Evolutionary conservation across 2,329 filamentous ascomycete genomes (phyloP).

Genomic region (Claviceps capensis): DNA sequence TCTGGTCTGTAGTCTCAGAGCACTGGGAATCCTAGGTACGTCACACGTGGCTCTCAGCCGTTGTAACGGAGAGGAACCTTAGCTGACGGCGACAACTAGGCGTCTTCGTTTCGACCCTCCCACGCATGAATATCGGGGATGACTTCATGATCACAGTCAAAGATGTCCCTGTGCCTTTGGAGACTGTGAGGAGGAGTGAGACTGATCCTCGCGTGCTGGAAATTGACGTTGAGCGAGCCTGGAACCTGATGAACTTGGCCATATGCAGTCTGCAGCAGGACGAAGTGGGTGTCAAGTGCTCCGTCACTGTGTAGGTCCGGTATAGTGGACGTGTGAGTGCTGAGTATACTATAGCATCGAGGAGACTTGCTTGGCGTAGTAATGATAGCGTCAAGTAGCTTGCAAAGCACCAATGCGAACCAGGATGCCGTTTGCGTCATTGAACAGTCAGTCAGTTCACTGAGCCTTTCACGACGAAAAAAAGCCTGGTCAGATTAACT

Average conservation of each 20-base stretch:
- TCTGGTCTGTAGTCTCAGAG: slow-evolving; percentile 61
- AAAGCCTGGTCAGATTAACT: no score
- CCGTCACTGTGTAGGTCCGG: neutral
- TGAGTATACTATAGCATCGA: neutral
- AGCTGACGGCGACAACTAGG: slow-evolving; percentile 25
- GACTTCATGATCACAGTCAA: slow-evolving; percentile 65
- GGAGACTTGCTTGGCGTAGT: neutral
- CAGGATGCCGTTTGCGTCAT: no score
- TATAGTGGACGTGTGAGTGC: neutral
- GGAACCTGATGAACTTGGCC: slow-evolving; percentile 51
- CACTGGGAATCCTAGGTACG: slow-evolving; percentile 59
- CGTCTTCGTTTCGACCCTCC: slow-evolving; percentile 62
- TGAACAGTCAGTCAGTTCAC: no score
- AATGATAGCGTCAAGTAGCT: neutral
- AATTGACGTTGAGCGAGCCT: slow-evolving; percentile 64
- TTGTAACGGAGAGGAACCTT: neutral
- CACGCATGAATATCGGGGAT: slow-evolving; percentile 42
- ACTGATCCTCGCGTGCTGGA: slow-evolving; percentile 50
- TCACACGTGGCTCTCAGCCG: slow-evolving; percentile 12
- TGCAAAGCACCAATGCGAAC: no score
- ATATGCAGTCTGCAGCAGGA: neutral
- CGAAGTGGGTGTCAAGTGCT: neutral
- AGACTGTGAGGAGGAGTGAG: slow-evolving; percentile 47
- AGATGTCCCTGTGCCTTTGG: slow-evolving; percentile 51
- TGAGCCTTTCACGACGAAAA: no score